Conservation (phyloP, 2,329 filamentous ascomycete genomes). For the Fusarium lyarnte region DNA sequence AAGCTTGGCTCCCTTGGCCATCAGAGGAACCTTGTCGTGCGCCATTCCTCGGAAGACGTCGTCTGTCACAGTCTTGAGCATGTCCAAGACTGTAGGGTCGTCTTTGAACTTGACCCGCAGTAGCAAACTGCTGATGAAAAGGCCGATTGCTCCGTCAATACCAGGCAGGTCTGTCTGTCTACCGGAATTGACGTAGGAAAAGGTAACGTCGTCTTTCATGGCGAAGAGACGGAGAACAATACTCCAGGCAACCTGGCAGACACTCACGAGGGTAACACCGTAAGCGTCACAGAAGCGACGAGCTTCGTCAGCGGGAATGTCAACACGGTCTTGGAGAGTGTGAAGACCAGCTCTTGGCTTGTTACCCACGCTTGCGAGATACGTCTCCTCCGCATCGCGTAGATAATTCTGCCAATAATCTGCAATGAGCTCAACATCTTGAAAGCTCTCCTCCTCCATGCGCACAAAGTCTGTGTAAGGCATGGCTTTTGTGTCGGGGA, state of each 20-base stretch:
- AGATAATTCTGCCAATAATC: neutral
- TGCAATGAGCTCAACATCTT: neutral
- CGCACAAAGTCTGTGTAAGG: neutral
- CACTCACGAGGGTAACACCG: neutral
- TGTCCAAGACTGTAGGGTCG: neutral
- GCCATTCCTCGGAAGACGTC: neutral
- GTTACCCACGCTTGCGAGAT: neutral
- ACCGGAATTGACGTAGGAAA: neutral
- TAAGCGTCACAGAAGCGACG: neutral
- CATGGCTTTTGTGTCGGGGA: neutral
- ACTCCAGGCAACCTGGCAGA: neutral
- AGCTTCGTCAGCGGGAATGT: neutral
- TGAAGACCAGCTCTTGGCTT: neutral
- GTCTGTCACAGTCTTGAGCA: neutral
- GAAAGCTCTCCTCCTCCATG: neutral
- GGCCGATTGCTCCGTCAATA: neutral
- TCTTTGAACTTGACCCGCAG: neutral
- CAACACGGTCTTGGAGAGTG: neutral
- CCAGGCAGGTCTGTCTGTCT: neutral
- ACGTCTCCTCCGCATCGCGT: neutral
- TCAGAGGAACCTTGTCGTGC: neutral
- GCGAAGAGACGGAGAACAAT: neutral
- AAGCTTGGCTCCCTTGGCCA: neutral
- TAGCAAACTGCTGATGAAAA: neutral
- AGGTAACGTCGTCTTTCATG: neutral